phyloP scores from a whole-genome alignment of 2,329 filamentous ascomycete species.

The Microdochium paspali region DNA sequence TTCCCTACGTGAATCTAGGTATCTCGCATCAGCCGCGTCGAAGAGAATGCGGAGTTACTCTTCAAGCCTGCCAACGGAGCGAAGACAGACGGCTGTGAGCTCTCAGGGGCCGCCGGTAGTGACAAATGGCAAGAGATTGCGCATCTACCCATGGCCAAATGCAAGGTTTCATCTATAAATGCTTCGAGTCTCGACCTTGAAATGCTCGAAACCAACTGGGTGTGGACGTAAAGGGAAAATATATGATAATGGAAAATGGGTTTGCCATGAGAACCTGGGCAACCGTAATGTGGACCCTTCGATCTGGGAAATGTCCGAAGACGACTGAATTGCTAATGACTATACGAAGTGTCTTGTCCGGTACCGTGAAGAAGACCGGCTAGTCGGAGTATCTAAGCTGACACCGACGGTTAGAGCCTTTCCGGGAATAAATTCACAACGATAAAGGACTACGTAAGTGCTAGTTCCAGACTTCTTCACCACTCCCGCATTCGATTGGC shows the following conservation, averaged over 20 bases:
- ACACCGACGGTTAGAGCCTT: conserved; percentile 12
- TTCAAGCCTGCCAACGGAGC: not conserved
- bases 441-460: conserved; percentile 14
- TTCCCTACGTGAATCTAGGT: too few relatives aligned
- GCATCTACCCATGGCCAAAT: conserved; percentile 15
- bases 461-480: conserved; percentile 5
- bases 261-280: not conserved
- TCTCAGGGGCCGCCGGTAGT: not conserved
- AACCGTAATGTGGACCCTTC: not conserved
- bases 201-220: conserved; percentile 14
- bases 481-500: not conserved
- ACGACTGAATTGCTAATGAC: conserved; percentile 1
- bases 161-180: conserved; percentile 16
- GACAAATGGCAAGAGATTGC: conserved; percentile 16
- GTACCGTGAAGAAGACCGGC: conserved; percentile 15
- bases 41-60: too few relatives aligned
- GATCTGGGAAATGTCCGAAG: not conserved
- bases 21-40: too few relatives aligned
- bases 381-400: conserved; percentile 8
- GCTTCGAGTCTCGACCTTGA: conserved; percentile 12
- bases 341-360: conserved; percentile 13
- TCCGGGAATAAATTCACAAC: conserved; percentile 13
- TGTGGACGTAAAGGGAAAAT: conserved; percentile 11
- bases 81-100: not conserved
- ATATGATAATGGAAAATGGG: conserved; percentile 1